Base-by-base conservation (phyloP, 257 asterid genomes). In the Capsicum pubescens region DNA sequence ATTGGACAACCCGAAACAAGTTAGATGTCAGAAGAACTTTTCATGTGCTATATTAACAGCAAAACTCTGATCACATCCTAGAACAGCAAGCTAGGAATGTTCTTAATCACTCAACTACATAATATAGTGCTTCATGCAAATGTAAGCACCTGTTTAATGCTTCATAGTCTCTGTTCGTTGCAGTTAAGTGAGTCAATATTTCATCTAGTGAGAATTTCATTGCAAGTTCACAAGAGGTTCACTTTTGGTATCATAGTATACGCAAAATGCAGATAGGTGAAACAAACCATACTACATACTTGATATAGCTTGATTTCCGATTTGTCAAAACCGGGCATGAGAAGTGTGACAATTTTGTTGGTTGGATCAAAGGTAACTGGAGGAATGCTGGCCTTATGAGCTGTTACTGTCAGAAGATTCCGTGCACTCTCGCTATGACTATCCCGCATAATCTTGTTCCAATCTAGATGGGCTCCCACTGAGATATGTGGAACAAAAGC, bases 321-420 rank as follows among this genome's bases (percentile, higher is more conserved):
- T 93, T 96, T 94, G 91, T 96, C 97, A 84, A 96, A 96, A 81
- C 99, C 98, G 19, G 99, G 99, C 98, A 96, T 92, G 91, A 93
- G 92, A 48, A 96, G 98, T 58, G 92, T 90, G 87, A 96, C 92
- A 0, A 97, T 88, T 86, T 90, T 96, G 78, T 84, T 88, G 74
- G 90, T 80, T 8, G 91, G 88, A 88, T 94, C 95, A 71, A 94
- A 94, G 58, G 36, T 87, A 79, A 93, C 95, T 0, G 97, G 85
- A 67, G 90, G 81, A 82, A 87, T 26, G 56, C 87, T 88, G 5
- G 84, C 16, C 63, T 87, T 82, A 67, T 79, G 50, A 14, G 82
- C 67, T 58, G 86, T 86, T 61, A 58, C 70, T 12, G 88, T 87
- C 50, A 96, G 95, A 66, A 94, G 86, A 72, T 52, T 58, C 32